Evolutionary conservation across 768 basidiomycete genomes (phyloP).

Genomic region (Serendipita sp.): DNA sequence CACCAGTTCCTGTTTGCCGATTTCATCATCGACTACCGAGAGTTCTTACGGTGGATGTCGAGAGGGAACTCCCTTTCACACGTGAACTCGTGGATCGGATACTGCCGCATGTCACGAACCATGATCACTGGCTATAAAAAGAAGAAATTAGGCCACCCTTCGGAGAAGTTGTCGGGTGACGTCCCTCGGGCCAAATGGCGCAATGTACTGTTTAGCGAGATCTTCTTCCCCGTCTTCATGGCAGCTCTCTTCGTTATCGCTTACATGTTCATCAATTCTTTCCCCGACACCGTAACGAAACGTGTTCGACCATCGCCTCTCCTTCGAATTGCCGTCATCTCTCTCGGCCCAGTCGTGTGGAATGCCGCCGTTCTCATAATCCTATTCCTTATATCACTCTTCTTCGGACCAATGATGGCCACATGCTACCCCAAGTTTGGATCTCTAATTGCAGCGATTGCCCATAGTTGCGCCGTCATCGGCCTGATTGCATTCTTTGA

Average conservation of each 20-base stretch:
- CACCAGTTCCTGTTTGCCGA: conserved; percentile 97
- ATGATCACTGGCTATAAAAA: conserved; percentile 99
- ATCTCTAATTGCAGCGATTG: conserved; percentile 79
- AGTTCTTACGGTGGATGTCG: conserved; percentile 98
- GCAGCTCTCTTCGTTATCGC: conserved; percentile 74
- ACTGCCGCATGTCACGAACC: conserved; percentile 93
- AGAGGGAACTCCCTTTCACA: conserved; percentile 95
- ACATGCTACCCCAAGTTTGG: conserved; percentile 78
- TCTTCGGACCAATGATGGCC: conserved; percentile 84
- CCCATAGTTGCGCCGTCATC: conserved; percentile 64
- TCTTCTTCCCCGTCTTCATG: conserved; percentile 73
- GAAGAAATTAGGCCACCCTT: conserved; percentile 91
- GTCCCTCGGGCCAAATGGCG: conserved; percentile 89
- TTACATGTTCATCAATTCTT: conserved; percentile 86
- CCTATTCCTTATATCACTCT: conserved; percentile 81
- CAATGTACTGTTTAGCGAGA: conserved; percentile 73
- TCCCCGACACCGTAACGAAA: conserved; percentile 48
- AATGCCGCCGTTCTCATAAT: conserved; percentile 75
- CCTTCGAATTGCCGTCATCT: conserved; percentile 83
- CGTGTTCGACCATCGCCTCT: conserved; percentile 62
- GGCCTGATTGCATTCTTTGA: conserved; percentile 94
- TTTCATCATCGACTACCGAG: conserved; percentile 92
- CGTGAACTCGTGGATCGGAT: conserved; percentile 97
- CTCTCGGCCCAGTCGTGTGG: conserved; percentile 90
- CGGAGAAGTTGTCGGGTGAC: conserved; percentile 90